Percentiles rank a stretch among this genome's conserved stretches.
Conservation (phyloP, 805 yeast genomes). For the Wickerhamomyces chambardii region DNA sequence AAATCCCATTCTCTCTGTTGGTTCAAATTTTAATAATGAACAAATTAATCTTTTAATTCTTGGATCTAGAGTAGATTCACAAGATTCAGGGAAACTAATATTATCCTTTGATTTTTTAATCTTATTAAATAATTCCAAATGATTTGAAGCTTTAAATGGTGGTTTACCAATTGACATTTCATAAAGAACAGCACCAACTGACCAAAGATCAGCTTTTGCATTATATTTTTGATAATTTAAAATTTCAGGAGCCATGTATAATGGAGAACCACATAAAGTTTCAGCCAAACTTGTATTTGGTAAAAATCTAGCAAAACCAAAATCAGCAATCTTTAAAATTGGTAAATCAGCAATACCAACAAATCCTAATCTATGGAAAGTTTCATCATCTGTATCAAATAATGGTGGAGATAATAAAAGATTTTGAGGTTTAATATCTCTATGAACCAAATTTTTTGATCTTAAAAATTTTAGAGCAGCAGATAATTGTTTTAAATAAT, state of each 20-base stretch:
- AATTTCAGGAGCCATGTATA: slow-evolving; percentile 98
- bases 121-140: slow-evolving; percentile 78
- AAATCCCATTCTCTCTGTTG: slow-evolving; percentile 82
- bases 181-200: slow-evolving; percentile 92
- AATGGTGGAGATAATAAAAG: slow-evolving; percentile 75
- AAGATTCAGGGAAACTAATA: slow-evolving; percentile 66
- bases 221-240: slow-evolving; percentile 89
- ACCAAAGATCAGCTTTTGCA: slow-evolving; percentile 97
- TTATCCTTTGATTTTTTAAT: slow-evolving; percentile 77
- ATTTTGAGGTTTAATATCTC: slow-evolving; percentile 95
- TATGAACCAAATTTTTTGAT: slow-evolving; percentile 77
- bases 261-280: slow-evolving; percentile 94
- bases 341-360: slow-evolving; percentile 88
- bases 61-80: slow-evolving; percentile 42
- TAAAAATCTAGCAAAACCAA: slow-evolving; percentile 92
- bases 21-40: slow-evolving; percentile 71
- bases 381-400: slow-evolving; percentile 52
- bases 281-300: slow-evolving; percentile 95
- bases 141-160: slow-evolving; percentile 91
- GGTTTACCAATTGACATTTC: slow-evolving; percentile 97
- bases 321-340: slow-evolving; percentile 88
- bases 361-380: slow-evolving; percentile 38
- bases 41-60: slow-evolving; percentile 65
- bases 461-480: slow-evolving; percentile 80
- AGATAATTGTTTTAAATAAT: slow-evolving; percentile 80